These are phyloP conservation scores for Toxoplasma gondii DNA, from an alignment of 169 alveolate genomes.

Conservation along the genomic window DNA sequence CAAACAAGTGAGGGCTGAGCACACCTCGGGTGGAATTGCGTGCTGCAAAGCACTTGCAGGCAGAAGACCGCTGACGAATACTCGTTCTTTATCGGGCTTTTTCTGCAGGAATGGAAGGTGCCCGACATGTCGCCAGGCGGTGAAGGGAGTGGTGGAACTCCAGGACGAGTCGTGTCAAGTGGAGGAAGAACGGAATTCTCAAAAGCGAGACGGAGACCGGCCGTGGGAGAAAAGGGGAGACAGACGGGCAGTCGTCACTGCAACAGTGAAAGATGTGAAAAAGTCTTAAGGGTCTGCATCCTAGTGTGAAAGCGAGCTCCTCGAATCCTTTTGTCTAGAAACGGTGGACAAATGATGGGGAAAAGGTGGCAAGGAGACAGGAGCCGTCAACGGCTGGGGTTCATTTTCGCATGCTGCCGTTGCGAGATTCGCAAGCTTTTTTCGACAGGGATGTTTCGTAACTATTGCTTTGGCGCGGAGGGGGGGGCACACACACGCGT, in stretches of 20 bases:
- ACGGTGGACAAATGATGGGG: neutral
- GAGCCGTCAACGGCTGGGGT: neutral
- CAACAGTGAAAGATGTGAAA: conserved; percentile 12
- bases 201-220: neutral
- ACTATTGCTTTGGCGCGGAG: too few relatives aligned
- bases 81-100: neutral
- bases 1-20: too few relatives aligned
- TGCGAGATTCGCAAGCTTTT: neutral
- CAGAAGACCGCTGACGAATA: too few relatives aligned
- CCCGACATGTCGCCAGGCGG: conserved; percentile 60
- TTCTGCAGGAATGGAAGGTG: conserved; percentile 57
- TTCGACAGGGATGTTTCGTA: neutral
- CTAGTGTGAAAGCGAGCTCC: neutral
- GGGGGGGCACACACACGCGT: too few relatives aligned
- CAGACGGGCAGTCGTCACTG: neutral
- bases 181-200: neutral
- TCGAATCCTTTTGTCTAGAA: neutral
- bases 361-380: neutral
- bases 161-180: neutral
- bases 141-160: conserved; percentile 58
- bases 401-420: neutral
- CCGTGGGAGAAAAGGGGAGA: neutral
- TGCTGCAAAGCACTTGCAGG: too few relatives aligned
- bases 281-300: neutral
- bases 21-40: too few relatives aligned